Conservation (phyloP, 148 eudicot species). For the Rhododendron vialii region DNA sequence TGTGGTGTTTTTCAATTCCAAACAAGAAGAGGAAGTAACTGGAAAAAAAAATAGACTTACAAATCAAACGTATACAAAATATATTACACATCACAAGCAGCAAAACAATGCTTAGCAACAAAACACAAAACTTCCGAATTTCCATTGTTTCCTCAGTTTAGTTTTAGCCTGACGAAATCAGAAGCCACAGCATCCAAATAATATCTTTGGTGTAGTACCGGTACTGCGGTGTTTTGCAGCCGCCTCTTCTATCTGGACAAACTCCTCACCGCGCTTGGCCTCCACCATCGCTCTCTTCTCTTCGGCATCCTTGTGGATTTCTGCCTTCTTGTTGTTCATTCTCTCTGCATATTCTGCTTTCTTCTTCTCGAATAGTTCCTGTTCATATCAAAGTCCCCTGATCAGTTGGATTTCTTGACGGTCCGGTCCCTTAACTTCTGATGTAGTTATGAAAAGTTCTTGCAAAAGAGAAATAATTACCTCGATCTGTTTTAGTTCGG, state of each 20-base stretch:
- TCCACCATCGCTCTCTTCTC: constrained; percentile 55
- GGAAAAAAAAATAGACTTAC: background rate
- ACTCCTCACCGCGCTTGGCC: constrained; percentile 48
- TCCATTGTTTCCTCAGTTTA: background rate
- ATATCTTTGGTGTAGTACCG: constrained; percentile 38
- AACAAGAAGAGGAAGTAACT: background rate
- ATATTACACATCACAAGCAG: background rate
- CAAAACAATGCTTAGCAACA: background rate
- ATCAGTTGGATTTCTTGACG: background rate
- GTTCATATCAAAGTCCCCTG: constrained; percentile 6
- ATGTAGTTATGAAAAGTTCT: background rate
- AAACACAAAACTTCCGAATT: background rate
- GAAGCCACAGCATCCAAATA: constrained; percentile 34
- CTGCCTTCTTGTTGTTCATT: constrained; percentile 52
- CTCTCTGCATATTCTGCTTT: constrained; percentile 59
- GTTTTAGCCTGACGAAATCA: constrained; percentile 1
- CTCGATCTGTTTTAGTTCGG: constrained; percentile 54
- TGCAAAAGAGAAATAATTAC: constrained; percentile 15
- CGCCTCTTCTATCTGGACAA: constrained; percentile 45
- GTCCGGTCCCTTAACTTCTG: background rate
- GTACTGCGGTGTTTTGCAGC: constrained; percentile 51
- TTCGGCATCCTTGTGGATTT: constrained; percentile 51
- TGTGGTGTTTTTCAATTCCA: background rate
- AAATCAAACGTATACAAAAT: background rate
- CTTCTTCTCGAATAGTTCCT: constrained; percentile 59